These are phyloP conservation scores for Gossypium stocksii DNA, from an alignment of 345 rosid genomes.

Conservation along the genomic window DNA sequence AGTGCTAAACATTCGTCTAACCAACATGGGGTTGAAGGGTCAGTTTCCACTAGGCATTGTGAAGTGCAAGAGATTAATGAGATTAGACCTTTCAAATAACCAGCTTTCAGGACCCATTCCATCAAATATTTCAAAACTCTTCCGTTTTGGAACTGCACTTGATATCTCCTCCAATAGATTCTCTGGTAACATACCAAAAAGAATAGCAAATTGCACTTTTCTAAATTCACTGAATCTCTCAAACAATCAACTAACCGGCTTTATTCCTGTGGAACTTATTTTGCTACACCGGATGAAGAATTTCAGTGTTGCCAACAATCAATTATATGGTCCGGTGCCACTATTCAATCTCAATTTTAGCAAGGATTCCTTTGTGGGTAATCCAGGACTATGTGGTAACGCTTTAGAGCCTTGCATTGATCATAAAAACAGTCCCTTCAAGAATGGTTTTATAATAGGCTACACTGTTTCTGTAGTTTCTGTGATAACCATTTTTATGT, in stretches of 20 bases:
- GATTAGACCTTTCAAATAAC: constrained; percentile 20
- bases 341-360: neutral
- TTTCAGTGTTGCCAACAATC: constrained; percentile 26
- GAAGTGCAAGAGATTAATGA: constrained; percentile 11
- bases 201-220: neutral
- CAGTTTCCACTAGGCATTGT: constrained; percentile 25
- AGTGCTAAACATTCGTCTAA: constrained; percentile 19
- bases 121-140: neutral
- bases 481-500: neutral
- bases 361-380: neutral
- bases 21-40: constrained; percentile 23
- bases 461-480: neutral
- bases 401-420: constrained; percentile 22
- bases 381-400: constrained; percentile 24
- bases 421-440: neutral
- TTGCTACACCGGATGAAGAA: neutral
- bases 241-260: constrained; percentile 20
- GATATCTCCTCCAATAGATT: constrained; percentile 23
- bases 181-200: constrained; percentile 25
- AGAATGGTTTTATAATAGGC: constrained; percentile 12
- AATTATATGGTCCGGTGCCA: constrained; percentile 24
- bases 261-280: constrained; percentile 13
- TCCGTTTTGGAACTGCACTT: neutral
- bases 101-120: constrained; percentile 25
- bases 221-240: constrained; percentile 11